Conservation (phyloP, 78 protist species). For the Reticulomyxa filosa region DNA sequence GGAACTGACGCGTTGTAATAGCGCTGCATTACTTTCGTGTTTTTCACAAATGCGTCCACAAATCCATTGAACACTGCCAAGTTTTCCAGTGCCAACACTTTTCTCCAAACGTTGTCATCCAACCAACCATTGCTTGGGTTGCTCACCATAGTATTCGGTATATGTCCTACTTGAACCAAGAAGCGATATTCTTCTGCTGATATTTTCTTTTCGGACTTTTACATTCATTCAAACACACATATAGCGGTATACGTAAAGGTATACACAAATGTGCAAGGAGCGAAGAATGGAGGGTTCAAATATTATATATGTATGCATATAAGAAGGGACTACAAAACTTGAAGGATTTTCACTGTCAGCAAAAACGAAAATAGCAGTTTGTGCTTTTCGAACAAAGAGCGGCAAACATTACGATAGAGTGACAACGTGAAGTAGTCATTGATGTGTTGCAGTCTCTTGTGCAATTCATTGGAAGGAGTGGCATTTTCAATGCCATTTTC, state of each 20-base stretch:
- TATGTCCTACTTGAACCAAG: slow-evolving; percentile 34
- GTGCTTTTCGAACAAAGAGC: slow-evolving; percentile 33
- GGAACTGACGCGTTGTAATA: slow-evolving; percentile 23
- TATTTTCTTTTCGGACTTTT: too few relatives aligned
- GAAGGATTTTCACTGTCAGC: slow-evolving; percentile 19
- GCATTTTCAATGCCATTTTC: slow-evolving; percentile 6
- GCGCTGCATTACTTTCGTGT: slow-evolving; percentile 1
- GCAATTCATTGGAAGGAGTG: not conserved
- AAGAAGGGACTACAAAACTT: too few relatives aligned
- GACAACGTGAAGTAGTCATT: slow-evolving; percentile 8
- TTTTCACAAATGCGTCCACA: not conserved
- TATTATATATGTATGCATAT: too few relatives aligned
- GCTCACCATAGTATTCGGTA: not conserved
- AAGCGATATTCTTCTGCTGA: slow-evolving; percentile 34
- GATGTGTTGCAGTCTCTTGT: slow-evolving; percentile 9
- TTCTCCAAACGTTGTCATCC: slow-evolving; percentile 33
- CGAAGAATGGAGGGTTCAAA: too few relatives aligned
- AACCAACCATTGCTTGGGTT: slow-evolving; percentile 51
- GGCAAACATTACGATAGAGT: slow-evolving; percentile 30
- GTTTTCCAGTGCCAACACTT: slow-evolving; percentile 15
- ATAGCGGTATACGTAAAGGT: too few relatives aligned
- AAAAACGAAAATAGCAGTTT: slow-evolving; percentile 37
- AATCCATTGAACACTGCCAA: slow-evolving; percentile 27
- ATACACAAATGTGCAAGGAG: too few relatives aligned
- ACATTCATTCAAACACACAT: too few relatives aligned